Conservation (phyloP, 352 stramenopile genomes). For the Globisporangium megalacanthum region DNA sequence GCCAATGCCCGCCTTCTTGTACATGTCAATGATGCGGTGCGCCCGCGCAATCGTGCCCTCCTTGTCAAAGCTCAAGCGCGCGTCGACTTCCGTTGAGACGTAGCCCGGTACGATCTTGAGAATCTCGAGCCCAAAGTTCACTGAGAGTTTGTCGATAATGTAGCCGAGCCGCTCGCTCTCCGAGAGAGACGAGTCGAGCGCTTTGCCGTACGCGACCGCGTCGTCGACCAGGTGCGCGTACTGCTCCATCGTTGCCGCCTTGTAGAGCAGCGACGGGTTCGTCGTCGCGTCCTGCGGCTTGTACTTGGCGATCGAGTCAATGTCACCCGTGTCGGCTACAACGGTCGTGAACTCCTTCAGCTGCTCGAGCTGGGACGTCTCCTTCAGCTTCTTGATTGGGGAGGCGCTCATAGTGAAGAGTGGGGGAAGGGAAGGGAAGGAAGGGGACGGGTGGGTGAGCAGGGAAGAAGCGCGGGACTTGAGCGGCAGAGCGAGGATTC, state of each 20-base stretch:
- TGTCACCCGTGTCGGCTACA: conserved; percentile 97
- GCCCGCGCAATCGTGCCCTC: conserved; percentile 90
- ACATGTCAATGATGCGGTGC: conserved; percentile 96
- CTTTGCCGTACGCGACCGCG: conserved; percentile 92
- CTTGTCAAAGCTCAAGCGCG: conserved; percentile 95
- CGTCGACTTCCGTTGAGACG: conserved; percentile 99
- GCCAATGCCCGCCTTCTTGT: conserved; percentile 92
- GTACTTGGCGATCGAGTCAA: conserved; percentile 88
- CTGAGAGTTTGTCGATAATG: conserved; percentile 97
- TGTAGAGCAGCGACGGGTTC: conserved; percentile 99
- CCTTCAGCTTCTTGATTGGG: conserved; percentile 73
- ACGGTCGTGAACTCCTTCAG: conserved; percentile 97
- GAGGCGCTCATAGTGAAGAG: conserved; percentile 38
- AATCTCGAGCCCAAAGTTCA: conserved; percentile 98
- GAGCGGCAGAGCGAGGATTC: conserved; percentile 49
- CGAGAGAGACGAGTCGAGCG: conserved; percentile 45
- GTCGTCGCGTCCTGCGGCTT: conserved; percentile 98
- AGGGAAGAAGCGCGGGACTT: conserved; percentile 15
- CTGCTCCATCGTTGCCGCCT: conserved; percentile 94
- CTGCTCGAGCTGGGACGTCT: conserved; percentile 88
- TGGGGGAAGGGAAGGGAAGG: background rate
- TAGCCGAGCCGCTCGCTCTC: conserved; percentile 86
- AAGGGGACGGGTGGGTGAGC: conserved; percentile 1
- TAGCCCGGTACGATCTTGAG: conserved; percentile 95
- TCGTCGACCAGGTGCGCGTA: conserved; percentile 96